Conservation (phyloP, 495 filamentous ascomycete genomes). For the Clavariopsis aquatica region DNA sequence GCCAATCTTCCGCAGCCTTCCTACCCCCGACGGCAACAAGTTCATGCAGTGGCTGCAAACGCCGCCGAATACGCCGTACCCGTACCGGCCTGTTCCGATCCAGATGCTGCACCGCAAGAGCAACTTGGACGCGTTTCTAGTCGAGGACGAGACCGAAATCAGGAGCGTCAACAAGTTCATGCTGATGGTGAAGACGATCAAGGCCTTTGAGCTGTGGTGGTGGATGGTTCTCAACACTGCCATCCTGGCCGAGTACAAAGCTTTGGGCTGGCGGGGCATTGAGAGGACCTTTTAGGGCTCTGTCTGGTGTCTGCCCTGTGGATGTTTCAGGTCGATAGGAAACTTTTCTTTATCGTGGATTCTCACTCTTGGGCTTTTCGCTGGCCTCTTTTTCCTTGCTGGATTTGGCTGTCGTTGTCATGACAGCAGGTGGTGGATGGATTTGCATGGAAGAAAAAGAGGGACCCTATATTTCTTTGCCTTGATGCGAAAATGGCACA, state of each 20-base stretch:
- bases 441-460: no score
- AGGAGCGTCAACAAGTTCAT: not conserved
- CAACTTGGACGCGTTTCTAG: constrained; percentile 3
- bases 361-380: no score
- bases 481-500: no score
- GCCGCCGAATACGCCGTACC: not conserved
- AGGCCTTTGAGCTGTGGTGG: constrained; percentile 18
- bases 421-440: no score
- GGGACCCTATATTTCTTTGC: no score
- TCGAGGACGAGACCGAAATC: not conserved
- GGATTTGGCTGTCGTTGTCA: no score
- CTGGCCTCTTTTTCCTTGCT: no score
- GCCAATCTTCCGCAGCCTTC: constrained; percentile 8
- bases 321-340: no score
- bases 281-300: not conserved
- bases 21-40: constrained; percentile 8
- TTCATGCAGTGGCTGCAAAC: constrained; percentile 16
- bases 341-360: no score
- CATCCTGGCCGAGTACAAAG: not conserved
- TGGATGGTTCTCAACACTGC: constrained; percentile 1
- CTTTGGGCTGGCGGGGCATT: not conserved
- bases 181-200: not conserved
- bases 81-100: not conserved
- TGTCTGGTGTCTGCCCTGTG: no score
- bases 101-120: constrained; percentile 4